Evolutionary conservation across 768 basidiomycete species (phyloP), one percentile per base, ranked within the genome.

Genomic region (Phylloporus arenicola): DNA sequence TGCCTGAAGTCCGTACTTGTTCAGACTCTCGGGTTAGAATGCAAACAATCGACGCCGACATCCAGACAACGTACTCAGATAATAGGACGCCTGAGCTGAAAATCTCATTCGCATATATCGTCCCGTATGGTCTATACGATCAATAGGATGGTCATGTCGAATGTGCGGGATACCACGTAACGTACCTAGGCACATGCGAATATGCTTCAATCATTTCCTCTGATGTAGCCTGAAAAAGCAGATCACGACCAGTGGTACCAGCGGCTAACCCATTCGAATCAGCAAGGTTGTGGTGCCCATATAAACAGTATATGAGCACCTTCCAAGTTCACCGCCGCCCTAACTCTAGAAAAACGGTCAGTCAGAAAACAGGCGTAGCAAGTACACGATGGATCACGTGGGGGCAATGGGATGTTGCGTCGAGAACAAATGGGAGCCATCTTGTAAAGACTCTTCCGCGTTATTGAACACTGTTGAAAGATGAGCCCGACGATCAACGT

Each of bases 191-290:
- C 0, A 90, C 90, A 57, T 83, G 78, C 0, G 88, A 81, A 62
- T 93, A 94, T 0, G 92, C 93, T 43, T 86, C 77, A 6, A 96
- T 88, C 94, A 98, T 96, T 67, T 96, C 81, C 60, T 91, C 82
- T 6, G 89, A 92, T 0, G 93, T 97, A 0, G 93, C 95, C 73
- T 98, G 95, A 74, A 98, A 98, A 14, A 97, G 78, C 8, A 97
- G 70, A 59, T 93, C 93, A 24, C 83, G 87, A 0, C 95, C 93
- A 6, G 81, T 83, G 2, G 84, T 84, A 0, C 94, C 95, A 34
- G 91, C 92, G 55, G 89, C 93, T 86, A 43, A 34, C 7, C 46
- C 27, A 25, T 29, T 30, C 14, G 35, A 35, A 37, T 62, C 9
- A 62, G 49, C 2, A 47, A 33, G 30, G 14, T 30, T 17, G 30